Evolutionary conservation across 148 eudicot genomes (phyloP), one percentile per base, ranked within the genome.

Genomic region (Persicaria maculosa): DNA sequence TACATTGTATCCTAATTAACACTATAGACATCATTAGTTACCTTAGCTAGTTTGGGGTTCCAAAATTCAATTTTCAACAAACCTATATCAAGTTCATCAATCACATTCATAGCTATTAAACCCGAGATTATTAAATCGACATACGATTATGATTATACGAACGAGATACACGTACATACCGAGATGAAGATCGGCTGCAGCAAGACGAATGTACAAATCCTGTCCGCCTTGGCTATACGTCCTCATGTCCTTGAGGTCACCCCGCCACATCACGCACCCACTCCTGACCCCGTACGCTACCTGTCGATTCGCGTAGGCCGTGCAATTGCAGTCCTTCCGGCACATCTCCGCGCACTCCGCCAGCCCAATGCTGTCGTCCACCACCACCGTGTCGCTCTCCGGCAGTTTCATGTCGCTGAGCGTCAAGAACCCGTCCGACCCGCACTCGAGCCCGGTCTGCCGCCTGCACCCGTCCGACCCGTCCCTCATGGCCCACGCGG

Each of bases 321-420:
- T 83, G 48, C 98, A 95, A 9, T 78, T 82, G 44, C 97, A 94
- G 16, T 89, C 88, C n/a, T 14, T 77, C 78, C 43, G 58, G 47
- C 98, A 95, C 80, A 43, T 15, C 10, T 72, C 75, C 14, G 58
- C 55, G 45, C 97, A 92, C 7, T 85, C 87, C 0, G 71, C 80
- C 36, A 86, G 62, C 15, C 71, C 74, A 85, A 85, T 74, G 0
- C 55, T 44, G 9, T 22, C 7, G 47, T 88, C 77, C 9, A 85
- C 84, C 20, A 83, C 76, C 6, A 89, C 85, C 2, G 47, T 74
- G 15, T 75, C 75, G 6, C 83, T 81, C 58, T 88, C 83, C 0
- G 97, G 96, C 75, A 94, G 20, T 73, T 94, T 94, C 86, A 92
- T 83, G 6, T 87, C 79, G 4, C 43, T 59, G 81, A 94, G 22